Conservation (phyloP, 306 rosid genomes). For the Carpinus viminea region DNA sequence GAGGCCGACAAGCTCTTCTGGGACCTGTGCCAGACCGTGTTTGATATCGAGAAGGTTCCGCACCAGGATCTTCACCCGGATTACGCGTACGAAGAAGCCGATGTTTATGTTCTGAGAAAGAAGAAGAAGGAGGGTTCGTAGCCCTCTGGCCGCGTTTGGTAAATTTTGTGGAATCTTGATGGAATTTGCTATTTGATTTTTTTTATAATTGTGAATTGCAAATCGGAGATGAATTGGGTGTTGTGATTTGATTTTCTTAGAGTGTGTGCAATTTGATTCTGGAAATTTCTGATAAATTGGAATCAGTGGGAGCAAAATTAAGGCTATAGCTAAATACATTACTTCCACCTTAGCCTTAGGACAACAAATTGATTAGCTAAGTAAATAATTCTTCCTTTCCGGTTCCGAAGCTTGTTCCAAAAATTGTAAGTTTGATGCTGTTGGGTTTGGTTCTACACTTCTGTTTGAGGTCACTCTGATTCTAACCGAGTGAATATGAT, state of each 20-base stretch:
- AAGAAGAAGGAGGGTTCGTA: conserved; percentile 30
- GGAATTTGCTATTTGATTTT: background rate
- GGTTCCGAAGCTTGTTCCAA: too few species aligned
- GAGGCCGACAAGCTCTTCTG: conserved; percentile 76
- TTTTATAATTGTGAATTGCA: background rate
- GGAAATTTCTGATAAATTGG: background rate
- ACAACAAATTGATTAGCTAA: too few species aligned
- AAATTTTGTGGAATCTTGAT: background rate
- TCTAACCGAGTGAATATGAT: too few species aligned
- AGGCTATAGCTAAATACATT: too few species aligned
- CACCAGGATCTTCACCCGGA: conserved; percentile 70
- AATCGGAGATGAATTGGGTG: background rate
- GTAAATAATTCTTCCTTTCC: too few species aligned
- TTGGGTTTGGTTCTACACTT: too few species aligned
- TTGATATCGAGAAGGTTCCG: conserved; percentile 57
- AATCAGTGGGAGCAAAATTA: background rate
- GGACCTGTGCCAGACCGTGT: conserved; percentile 51
- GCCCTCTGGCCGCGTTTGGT: background rate
- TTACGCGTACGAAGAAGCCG: conserved; percentile 77
- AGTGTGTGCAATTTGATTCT: background rate
- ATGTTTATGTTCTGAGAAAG: conserved; percentile 65
- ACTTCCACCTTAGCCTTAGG: too few species aligned
- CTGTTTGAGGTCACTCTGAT: too few species aligned
- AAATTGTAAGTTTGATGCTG: too few species aligned
- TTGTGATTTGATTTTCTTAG: background rate